These are phyloP conservation scores for Aurantiochytrium sp. DNA, from an alignment of 108 stramenopile species.

Conservation along the genomic window DNA sequence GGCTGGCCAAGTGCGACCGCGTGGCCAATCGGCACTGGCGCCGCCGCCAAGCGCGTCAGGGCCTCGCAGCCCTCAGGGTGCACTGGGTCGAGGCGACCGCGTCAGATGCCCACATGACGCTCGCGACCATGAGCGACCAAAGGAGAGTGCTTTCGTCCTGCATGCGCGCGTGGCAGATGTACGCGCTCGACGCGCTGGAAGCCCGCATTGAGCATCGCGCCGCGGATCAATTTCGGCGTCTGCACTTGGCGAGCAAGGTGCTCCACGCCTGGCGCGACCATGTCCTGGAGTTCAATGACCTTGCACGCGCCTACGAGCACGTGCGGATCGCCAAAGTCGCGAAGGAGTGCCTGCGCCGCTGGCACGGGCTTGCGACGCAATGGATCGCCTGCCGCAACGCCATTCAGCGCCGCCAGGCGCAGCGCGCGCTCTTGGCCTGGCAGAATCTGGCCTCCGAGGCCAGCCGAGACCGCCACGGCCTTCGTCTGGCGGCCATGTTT, in stretches of 20 bases:
- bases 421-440: background rate
- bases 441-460: background rate
- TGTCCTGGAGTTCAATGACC: background rate
- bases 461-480: background rate
- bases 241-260: background rate
- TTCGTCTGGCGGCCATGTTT: constrained; percentile 6
- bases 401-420: background rate
- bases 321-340: background rate
- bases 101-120: background rate
- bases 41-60: background rate
- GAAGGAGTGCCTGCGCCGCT: background rate
- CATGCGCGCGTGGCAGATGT: background rate
- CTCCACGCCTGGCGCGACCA: background rate
- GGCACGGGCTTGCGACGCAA: background rate
- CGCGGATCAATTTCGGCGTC: background rate
- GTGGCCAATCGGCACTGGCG: background rate
- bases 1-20: background rate
- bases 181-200: background rate
- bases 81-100: background rate
- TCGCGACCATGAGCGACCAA: background rate
- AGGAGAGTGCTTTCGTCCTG: background rate
- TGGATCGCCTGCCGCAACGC: background rate
- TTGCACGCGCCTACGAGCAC: background rate
- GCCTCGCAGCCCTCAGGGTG: background rate
- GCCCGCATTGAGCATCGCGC: background rate